A percentile compares a stretch with the other conserved stretches of the same genome.
Conservation (phyloP, 2,329 filamentous ascomycete species). For the Calonectria honghensis region DNA sequence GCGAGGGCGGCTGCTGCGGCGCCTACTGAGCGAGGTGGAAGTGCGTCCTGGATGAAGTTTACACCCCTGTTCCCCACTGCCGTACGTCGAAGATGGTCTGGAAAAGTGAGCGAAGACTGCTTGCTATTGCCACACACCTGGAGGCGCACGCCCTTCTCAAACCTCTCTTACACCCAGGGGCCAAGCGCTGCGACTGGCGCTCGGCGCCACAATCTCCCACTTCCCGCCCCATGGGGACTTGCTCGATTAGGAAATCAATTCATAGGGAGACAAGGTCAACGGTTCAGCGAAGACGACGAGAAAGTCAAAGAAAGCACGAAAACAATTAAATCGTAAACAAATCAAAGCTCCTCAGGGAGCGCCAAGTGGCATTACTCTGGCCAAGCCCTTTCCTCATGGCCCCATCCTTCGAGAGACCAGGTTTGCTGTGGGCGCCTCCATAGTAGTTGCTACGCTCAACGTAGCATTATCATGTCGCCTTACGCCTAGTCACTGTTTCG, state of each 20-base stretch:
- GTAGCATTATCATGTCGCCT: slow-evolving; percentile 32
- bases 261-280: slow-evolving; percentile 5
- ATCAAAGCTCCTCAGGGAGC: slow-evolving; percentile 33
- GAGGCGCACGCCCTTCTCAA: neutral
- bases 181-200: slow-evolving; percentile 24
- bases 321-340: slow-evolving; percentile 23
- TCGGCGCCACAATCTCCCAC: slow-evolving; percentile 27
- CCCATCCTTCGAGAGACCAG: slow-evolving; percentile 44
- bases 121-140: slow-evolving; percentile 4
- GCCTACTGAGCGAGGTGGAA: slow-evolving; percentile 21
- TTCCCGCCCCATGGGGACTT: slow-evolving; percentile 35
- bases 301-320: slow-evolving; percentile 1
- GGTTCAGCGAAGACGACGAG: neutral
- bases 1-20: slow-evolving; percentile 40
- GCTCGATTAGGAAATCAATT: slow-evolving; percentile 24
- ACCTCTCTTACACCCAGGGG: slow-evolving; percentile 20
- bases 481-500: slow-evolving; percentile 14
- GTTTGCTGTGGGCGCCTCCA: slow-evolving; percentile 36
- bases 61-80: slow-evolving; percentile 10
- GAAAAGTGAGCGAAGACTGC: slow-evolving; percentile 18
- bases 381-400: slow-evolving; percentile 33
- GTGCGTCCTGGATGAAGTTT: slow-evolving; percentile 21
- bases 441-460: slow-evolving; percentile 26
- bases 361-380: slow-evolving; percentile 31
- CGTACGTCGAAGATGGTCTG: slow-evolving; percentile 27